Evolutionary conservation across 192 early-diverging fungal species (phyloP).

Genomic region (Obelidium mucronatum): DNA sequence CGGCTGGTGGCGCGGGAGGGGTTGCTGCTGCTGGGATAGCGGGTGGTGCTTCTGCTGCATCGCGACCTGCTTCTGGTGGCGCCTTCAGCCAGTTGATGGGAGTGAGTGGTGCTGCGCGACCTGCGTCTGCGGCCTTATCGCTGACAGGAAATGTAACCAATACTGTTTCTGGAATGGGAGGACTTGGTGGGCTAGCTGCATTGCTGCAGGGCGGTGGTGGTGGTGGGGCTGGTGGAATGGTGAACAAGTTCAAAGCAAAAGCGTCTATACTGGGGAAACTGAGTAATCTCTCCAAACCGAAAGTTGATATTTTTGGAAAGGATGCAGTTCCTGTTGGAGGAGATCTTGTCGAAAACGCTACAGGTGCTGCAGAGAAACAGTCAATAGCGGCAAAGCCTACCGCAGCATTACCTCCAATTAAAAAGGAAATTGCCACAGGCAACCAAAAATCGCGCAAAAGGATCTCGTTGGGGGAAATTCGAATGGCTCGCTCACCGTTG

Average conservation of each 20-base stretch:
- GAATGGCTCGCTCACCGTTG: conserved; percentile 59
- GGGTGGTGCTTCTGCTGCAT: background rate
- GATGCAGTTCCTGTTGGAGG: too few relatives aligned
- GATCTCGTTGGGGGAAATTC: conserved; percentile 53
- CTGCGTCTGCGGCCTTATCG: background rate
- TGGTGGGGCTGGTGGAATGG: background rate
- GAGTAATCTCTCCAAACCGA: background rate
- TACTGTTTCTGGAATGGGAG: too few relatives aligned
- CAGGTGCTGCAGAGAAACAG: background rate
- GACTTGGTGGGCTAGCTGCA: background rate
- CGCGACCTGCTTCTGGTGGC: background rate
- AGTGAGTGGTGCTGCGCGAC: background rate
- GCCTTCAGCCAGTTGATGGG: background rate
- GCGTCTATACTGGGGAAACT: conserved; percentile 2
- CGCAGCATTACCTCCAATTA: background rate
- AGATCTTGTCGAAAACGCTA: too few relatives aligned
- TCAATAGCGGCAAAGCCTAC: background rate
- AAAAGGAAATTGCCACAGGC: background rate
- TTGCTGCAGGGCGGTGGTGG: background rate
- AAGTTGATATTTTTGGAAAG: background rate
- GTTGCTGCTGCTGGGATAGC: background rate
- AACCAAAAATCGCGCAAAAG: conserved; percentile 38
- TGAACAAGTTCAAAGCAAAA: conserved; percentile 10
- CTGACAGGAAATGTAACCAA: too few relatives aligned
- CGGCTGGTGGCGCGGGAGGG: background rate